Evolutionary conservation across 148 eudicot genomes (phyloP).

Genomic region (Rheum nobile): DNA sequence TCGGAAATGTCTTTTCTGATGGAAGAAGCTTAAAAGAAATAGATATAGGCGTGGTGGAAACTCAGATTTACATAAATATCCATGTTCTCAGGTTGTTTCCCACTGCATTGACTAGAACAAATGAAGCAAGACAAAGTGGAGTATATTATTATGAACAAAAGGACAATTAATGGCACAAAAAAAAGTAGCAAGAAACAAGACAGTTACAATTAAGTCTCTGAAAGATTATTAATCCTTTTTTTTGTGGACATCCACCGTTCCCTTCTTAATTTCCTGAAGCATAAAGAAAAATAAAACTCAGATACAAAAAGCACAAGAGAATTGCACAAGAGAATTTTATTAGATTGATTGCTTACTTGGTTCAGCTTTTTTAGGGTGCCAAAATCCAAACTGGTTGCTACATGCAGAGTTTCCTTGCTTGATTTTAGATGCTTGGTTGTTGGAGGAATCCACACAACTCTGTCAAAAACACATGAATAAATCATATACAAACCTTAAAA

Average conservation of each 20-base stretch:
- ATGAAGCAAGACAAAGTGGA: slow-evolving; percentile 4
- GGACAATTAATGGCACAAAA: background rate
- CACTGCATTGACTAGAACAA: slow-evolving; percentile 27
- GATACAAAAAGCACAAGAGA: too few relatives aligned
- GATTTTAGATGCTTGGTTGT: background rate
- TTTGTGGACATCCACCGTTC: too few relatives aligned
- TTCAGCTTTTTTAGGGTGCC: background rate
- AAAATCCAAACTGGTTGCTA: background rate
- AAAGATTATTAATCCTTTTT: too few relatives aligned
- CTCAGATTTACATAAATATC: too few relatives aligned
- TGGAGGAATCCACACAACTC: background rate
- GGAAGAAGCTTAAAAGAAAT: too few relatives aligned
- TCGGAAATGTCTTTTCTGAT: too few relatives aligned
- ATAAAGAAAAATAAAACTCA: too few relatives aligned
- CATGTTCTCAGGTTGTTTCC: too few relatives aligned
- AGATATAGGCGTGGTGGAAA: too few relatives aligned
- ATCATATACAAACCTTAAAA: too few relatives aligned
- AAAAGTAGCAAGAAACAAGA: background rate
- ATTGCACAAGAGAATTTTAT: too few relatives aligned
- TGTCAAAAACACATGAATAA: background rate
- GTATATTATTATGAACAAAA: background rate
- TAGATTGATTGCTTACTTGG: slow-evolving; percentile 1
- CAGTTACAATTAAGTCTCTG: too few relatives aligned
- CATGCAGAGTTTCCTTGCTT: background rate
- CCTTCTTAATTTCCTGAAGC: background rate